phyloP scores from a whole-genome alignment of 768 basidiomycete species.

The Suillus discolor region DNA sequence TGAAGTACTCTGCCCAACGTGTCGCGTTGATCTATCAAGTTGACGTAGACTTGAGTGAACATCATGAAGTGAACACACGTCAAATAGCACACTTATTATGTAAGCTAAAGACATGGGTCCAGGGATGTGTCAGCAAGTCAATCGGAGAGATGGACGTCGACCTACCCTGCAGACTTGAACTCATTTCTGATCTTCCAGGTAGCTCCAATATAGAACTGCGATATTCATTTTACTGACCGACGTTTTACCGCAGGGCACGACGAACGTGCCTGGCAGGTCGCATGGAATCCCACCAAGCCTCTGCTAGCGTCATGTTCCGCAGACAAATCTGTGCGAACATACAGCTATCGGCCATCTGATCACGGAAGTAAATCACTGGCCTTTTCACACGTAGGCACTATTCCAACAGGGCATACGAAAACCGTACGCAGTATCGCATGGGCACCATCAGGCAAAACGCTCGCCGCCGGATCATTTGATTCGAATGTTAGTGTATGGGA shows the following conservation, averaged over 20 bases:
- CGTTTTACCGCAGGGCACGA: slow-evolving; percentile 57
- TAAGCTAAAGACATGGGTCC: background rate
- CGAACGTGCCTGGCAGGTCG: slow-evolving; percentile 84
- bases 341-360: slow-evolving; percentile 54
- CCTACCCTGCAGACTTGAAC: slow-evolving; percentile 22
- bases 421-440: slow-evolving; percentile 88
- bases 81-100: background rate
- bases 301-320: slow-evolving; percentile 92
- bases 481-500: slow-evolving; percentile 93
- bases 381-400: slow-evolving; percentile 62
- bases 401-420: slow-evolving; percentile 84
- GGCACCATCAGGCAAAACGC: slow-evolving; percentile 82
- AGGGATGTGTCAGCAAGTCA: background rate
- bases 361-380: slow-evolving; percentile 20
- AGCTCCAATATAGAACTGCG: background rate
- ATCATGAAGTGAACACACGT: no score
- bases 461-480: slow-evolving; percentile 95
- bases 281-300: slow-evolving; percentile 85
- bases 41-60: background rate
- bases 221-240: background rate
- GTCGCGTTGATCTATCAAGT: background rate
- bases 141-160: slow-evolving; percentile 19
- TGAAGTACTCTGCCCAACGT: no score
- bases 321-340: slow-evolving; percentile 90
- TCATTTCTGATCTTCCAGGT: slow-evolving; percentile 29